phyloP scores from a whole-genome alignment of 2,329 filamentous ascomycete species.

The Fusarium humuli region DNA sequence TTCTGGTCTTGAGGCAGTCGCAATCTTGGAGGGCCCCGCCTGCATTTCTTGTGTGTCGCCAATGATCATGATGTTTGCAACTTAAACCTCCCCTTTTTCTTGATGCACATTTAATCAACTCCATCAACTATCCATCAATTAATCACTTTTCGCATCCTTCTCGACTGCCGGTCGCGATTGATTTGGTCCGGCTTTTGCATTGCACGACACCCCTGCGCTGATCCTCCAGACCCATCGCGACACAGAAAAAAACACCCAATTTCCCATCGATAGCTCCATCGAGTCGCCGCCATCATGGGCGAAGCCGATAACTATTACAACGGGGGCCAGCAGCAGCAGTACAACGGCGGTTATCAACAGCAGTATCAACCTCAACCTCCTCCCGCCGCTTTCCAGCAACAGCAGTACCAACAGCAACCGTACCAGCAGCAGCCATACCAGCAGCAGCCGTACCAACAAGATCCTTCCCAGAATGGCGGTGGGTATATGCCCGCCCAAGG shows the following conservation, averaged over 20 bases:
- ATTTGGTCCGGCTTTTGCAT: conserved; percentile 2
- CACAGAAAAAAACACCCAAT: background rate
- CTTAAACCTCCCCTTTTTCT: background rate
- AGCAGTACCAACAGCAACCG: conserved; percentile 45
- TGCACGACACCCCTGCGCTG: conserved; percentile 27
- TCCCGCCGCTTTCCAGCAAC: conserved; percentile 30
- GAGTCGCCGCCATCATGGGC: conserved; percentile 47
- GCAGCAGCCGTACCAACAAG: conserved; percentile 47
- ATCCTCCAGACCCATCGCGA: conserved; percentile 24
- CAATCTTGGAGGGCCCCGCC: conserved; percentile 36
- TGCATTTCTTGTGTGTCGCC: background rate
- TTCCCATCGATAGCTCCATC: conserved; percentile 5
- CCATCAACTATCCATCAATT: background rate
- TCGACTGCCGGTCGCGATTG: conserved; percentile 10
- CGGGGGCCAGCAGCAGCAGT: conserved; percentile 39
- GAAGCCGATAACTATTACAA: conserved; percentile 52
- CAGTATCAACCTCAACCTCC: conserved; percentile 45
- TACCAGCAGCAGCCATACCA: conserved; percentile 30
- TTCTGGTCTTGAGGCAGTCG: conserved; percentile 11
- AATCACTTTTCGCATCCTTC: background rate
- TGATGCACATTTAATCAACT: background rate
- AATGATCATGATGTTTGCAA: conserved; percentile 3
- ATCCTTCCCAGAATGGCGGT: conserved; percentile 44
- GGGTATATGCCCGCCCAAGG: conserved; percentile 53
- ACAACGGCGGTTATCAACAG: conserved; percentile 42